A percentile compares a stretch with the other conserved stretches of the same genome.
These are phyloP conservation scores for Climacium dendroides DNA, from an alignment of 225 moss, liverwort and hornwort species.

Conservation along the genomic window DNA sequence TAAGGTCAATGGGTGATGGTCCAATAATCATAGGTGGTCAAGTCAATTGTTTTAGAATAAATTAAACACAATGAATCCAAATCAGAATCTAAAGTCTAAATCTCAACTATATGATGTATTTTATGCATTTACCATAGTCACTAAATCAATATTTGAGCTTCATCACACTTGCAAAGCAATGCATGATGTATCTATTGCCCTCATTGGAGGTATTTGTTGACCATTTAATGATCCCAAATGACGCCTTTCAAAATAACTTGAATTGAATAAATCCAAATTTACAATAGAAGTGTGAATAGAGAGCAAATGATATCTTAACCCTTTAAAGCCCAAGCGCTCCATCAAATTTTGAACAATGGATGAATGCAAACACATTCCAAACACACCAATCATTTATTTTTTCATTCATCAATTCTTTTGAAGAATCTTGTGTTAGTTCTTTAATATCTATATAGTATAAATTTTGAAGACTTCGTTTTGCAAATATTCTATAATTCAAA, in stretches of 20 bases:
- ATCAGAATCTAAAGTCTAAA: neutral
- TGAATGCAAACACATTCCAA: neutral
- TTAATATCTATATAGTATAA: neutral
- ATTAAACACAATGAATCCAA: neutral
- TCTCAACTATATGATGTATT: neutral
- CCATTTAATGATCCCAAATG: neutral
- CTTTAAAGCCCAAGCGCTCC: too few species aligned
- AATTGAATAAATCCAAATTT: too few species aligned
- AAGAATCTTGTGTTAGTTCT: neutral
- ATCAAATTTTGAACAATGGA: too few species aligned
- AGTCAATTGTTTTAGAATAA: neutral
- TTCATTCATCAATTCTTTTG: neutral
- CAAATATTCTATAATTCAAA: neutral
- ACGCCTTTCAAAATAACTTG: neutral
- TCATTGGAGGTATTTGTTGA: neutral
- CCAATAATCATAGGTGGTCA: neutral
- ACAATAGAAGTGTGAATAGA: too few species aligned
- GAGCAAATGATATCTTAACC: neutral
- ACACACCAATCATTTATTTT: rapidly evolving
- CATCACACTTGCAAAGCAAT: neutral
- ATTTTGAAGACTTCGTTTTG: neutral
- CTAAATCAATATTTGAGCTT: neutral
- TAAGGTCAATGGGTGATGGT: neutral
- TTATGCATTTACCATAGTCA: neutral
- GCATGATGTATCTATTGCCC: neutral